Percentiles rank a stretch among this genome's conserved stretches.
Evolutionary conservation across 2,329 filamentous ascomycete genomes (phyloP).

Genomic region (Tolypocladium cylindrosporum): DNA sequence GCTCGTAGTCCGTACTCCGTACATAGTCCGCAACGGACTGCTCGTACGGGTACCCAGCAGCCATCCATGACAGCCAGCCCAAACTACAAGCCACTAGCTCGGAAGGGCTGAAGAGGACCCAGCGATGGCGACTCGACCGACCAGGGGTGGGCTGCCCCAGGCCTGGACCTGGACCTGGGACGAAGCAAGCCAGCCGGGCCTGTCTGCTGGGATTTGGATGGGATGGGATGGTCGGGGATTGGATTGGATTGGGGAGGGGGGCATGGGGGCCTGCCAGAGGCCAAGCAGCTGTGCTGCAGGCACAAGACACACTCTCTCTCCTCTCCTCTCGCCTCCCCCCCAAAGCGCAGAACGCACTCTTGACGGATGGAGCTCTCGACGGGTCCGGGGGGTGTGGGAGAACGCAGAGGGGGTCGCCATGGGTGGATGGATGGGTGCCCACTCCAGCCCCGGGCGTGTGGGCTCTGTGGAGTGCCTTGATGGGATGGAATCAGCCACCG

Average conservation of each 20-base stretch:
- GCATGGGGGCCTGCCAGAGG: not conserved
- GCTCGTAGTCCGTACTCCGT: too few relatives aligned
- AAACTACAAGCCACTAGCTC: slow-evolving; percentile 18
- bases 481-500: not conserved
- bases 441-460: not conserved
- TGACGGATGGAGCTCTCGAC: not conserved
- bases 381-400: not conserved
- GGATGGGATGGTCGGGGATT: not conserved
- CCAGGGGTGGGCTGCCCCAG: slow-evolving; percentile 1
- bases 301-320: not conserved
- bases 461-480: not conserved
- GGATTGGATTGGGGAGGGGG: not conserved
- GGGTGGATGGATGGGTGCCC: not conserved
- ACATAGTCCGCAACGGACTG: too few relatives aligned
- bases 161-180: slow-evolving; percentile 2
- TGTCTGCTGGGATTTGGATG: slow-evolving; percentile 1
- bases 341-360: not conserved
- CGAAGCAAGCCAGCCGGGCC: not conserved
- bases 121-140: slow-evolving; percentile 6
- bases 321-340: not conserved
- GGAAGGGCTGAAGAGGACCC: slow-evolving; percentile 26
- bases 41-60: not conserved
- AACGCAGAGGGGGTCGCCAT: not conserved
- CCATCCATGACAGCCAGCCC: not conserved
- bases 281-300: not conserved